Base-by-base conservation (phyloP, 129 eudicot species). In the Centella asiatica region DNA sequence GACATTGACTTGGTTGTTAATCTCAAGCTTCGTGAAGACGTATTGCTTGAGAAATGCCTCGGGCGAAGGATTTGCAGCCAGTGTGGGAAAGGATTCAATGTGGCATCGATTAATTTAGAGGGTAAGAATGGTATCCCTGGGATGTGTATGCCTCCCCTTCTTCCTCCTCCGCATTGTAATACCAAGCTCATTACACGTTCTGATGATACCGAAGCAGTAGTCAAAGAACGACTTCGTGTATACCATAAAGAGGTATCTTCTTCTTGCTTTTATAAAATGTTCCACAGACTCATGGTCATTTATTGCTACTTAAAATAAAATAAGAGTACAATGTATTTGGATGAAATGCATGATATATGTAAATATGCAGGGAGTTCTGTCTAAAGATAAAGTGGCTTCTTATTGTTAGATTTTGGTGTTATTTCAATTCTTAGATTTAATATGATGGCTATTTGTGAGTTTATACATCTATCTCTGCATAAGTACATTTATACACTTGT, bases 61-160 rank as follows among this genome's bases (percentile, higher is more conserved):
- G 97, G 97, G 37, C 81, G 97, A 71, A 83, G 97, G 54, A 86
- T 82, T 52, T 90, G 97, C 70, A 79, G 97, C 60, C 80, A 90
- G 73, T 86, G 95, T 71, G 89, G 95, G 53, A 87, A 89, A 26
- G 86, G 86, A 57, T 90, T 78, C 48, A 90, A 90, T 79, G 77
- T 90, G 51, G 97, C 97, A 25, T 80, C 78, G 73, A 86, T 90
- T 60, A 89, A 90, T 64, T 76, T 90, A 32, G 77, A 86, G 69
- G 85, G 75, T 19, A 85, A 86, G 50, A 60, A 77, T 68, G 89
- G 83, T 47, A 67, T 40, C 48, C 88, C 93, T 60, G 80, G 78
- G 64, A 78, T 86, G 83, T 77, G 57, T 70, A 90, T 90, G 97
- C 85, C 95, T 72, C 94, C 97, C 12, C 97, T 90, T 72, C 97